Conservation (phyloP, 2,329 filamentous ascomycete species). For the Cercospora sp. region DNA sequence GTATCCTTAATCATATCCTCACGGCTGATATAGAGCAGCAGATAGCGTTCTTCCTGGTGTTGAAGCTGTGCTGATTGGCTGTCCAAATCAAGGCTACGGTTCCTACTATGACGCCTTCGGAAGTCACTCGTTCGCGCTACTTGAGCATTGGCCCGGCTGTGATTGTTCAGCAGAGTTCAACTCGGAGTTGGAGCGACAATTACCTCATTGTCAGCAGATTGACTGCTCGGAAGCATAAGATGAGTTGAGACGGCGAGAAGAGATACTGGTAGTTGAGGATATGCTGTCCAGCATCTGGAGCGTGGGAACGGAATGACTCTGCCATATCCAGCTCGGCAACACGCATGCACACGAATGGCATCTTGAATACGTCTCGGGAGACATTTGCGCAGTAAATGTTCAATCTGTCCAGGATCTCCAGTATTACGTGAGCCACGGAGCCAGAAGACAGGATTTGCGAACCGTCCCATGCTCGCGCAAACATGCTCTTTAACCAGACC, state of each 20-base stretch:
- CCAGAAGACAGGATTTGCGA: conserved; percentile 6
- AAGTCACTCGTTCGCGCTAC: conserved; percentile 4
- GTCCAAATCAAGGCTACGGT: not conserved
- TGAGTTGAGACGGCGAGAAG: conserved; percentile 69
- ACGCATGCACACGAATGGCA: conserved; percentile 18
- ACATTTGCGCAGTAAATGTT: not conserved
- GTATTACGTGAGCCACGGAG: conserved; percentile 14
- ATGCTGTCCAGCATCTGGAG: conserved; percentile 49
- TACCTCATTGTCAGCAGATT: conserved; percentile 80
- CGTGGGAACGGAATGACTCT: conserved; percentile 4
- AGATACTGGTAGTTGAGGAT: conserved; percentile 79
- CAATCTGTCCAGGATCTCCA: conserved; percentile 16
- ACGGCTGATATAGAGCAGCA: conserved; percentile 48
- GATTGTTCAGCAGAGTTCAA: not conserved
- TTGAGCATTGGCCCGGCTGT: conserved; percentile 5
- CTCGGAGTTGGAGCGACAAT: not conserved
- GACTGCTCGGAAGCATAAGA: conserved; percentile 82
- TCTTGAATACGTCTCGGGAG: conserved; percentile 14
- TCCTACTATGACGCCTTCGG: not conserved
- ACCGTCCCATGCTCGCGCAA: conserved; percentile 22
- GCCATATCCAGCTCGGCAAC: conserved; percentile 13
- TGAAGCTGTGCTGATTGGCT: conserved; percentile 35
- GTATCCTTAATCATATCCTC: conserved; percentile 45
- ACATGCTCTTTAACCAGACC: conserved; percentile 26
- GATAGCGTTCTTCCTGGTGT: conserved; percentile 41